Percentiles rank a stretch among this genome's conserved stretches.
phyloP scores from a whole-genome alignment of 805 yeast species.

The Monosporozyma siamensis region DNA sequence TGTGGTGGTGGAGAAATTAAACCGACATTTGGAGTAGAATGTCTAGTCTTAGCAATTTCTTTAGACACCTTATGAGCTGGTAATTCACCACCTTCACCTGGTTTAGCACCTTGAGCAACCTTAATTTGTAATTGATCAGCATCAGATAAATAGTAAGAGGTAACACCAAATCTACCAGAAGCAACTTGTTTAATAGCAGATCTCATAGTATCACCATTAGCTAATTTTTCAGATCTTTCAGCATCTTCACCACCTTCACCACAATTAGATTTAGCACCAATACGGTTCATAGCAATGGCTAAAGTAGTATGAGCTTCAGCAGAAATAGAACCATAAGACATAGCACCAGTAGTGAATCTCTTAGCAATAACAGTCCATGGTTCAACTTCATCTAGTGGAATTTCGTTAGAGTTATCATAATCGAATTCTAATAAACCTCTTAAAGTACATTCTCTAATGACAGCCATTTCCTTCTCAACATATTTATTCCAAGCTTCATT shows the following conservation, averaged over 20 bases:
- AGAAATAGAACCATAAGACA: constrained; percentile 98
- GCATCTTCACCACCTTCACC: constrained; percentile 99
- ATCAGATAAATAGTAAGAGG: constrained; percentile 87
- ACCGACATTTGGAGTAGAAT: constrained; percentile 94
- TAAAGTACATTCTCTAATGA: constrained; percentile 84
- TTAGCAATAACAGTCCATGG: constrained; percentile 99
- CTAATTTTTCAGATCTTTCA: constrained; percentile 70
- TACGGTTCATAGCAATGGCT: constrained; percentile 96
- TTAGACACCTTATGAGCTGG: constrained; percentile 89
- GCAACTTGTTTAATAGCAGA: constrained; percentile 98
- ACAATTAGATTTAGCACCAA: constrained; percentile 95
- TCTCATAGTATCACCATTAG: constrained; percentile 94
- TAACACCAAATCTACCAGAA: constrained; percentile 96
- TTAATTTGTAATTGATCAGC: constrained; percentile 97
- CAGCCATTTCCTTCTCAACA: constrained; percentile 82
- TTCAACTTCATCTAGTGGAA: constrained; percentile 95
- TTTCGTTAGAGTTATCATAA: constrained; percentile 56
- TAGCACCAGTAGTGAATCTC: constrained; percentile 97
- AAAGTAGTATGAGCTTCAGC: constrained; percentile 97
- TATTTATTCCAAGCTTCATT: constrained; percentile 88
- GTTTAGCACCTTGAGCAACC: constrained; percentile 99
- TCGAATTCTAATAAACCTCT: constrained; percentile 93
- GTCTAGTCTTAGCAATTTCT: constrained; percentile 88
- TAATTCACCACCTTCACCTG: constrained; percentile 99
- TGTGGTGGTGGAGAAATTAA: constrained; percentile 97